Evolutionary conservation across 139 green algal genomes (phyloP), one percentile per base, ranked within the genome.

Genomic region (Edaphochlamys debaryana): DNA sequence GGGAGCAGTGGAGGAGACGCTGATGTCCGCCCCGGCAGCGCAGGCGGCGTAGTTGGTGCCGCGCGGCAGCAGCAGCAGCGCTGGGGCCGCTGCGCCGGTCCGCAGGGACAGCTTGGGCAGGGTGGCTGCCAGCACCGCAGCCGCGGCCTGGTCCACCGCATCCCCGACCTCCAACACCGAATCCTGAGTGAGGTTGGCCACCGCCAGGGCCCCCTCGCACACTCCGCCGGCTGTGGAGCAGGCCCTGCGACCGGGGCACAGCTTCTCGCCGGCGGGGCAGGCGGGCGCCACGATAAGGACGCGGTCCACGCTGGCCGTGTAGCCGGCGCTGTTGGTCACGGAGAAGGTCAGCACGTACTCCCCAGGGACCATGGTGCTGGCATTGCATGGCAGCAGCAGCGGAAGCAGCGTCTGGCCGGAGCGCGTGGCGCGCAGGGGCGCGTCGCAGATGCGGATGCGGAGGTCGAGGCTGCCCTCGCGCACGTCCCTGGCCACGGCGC

Each of bases 391-490:
- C 17, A 87, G 66, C 34, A 79, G 41, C 27, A 91, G 38, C n/a
- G 79, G 79, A 64, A 88, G 58, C 50, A 84, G 63, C 34, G 25
- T 5, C 81, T 69, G 56, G 64, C 41, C 41, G 8, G 70, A 6
- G 11, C 54, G 27, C 27, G 29, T 68, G 25, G 38, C 72, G 1
- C 41, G 45, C 30, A 85, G 72, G n/a, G 45, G 75, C 25, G 25
- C 76, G 9, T 79, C 85, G 68, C 89, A 92, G 5, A 87, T 80
- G 42, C 66, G n/a, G 4, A 92, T 71, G 15, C 56, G 68, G 3
- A 83, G 58, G 19, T 87, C 79, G 1, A 92, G 54, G 30, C 58
- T 82, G n/a, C 89, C 89, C 23, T 92, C 89, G 27, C 72, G 68
- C 0, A 37, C 34, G 75, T 91, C 87, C 11, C 42, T 41, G 19